Base-by-base conservation (phyloP, 208 protist genomes). In the Wallacemonas collosoma region DNA sequence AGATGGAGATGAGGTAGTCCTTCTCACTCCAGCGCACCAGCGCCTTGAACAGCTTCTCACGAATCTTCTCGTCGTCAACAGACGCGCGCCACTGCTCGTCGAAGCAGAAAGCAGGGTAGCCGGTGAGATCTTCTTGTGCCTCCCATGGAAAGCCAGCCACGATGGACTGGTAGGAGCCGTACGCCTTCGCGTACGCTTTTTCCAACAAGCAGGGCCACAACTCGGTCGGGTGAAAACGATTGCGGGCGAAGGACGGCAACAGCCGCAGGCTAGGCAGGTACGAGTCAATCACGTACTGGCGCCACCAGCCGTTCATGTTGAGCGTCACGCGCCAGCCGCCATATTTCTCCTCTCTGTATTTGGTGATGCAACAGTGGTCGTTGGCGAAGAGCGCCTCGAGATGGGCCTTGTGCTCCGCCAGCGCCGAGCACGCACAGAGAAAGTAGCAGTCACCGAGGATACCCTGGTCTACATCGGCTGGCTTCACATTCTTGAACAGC, bases 141-240 rank as follows among this genome's bases (percentile, higher is more conserved):
- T 93, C 72, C 63, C 72, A 77, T 14, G 85, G 72, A 66, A 83
- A 80, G 38, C 86, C 91, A 6, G 68, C 83, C 45, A 79, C 78
- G 68, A 96, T 88, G 38, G 86, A 79, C 66, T 81, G 76, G 71
- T 96, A 94, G 14, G 85, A 92, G 41, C 92, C 90, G 50, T 89
- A 81, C 3, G 77, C 70, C 80, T 97, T 97, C 9, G 90, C 90
- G 79, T 97, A 95, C 53, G 86, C 92, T 73, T 96, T 95, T 67
- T 96, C 85, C 38, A 93, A 45, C 40, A 91, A 80, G 6, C 82
- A 90, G 2, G 85, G 75, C 92, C 92, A 97, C 69, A 93, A 48
- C 68, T 93, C 81, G 62, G 86, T 79, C 12, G 83, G 84, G 62
- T 90, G 78, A 17, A 72, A 61, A 9, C 76, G 73, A 63, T 85